Evolutionary conservation across 495 filamentous ascomycete genomes (phyloP), one percentile per base, ranked within the genome.

Genomic region (Jackrogersella multiformis): DNA sequence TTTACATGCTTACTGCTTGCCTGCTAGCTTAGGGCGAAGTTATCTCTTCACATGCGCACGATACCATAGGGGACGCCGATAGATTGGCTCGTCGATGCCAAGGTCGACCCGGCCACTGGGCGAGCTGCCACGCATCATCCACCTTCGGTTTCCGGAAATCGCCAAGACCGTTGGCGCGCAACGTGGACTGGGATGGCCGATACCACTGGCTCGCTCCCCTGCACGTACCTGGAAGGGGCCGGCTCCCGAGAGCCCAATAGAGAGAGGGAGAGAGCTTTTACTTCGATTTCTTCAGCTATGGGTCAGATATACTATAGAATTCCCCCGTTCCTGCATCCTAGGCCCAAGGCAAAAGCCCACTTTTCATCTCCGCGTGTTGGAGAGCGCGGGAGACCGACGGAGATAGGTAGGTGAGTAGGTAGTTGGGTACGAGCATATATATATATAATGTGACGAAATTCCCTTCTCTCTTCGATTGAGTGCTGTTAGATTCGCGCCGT

Each of bases 81-180:
- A 32, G 53, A 39, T 35, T 51, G 46, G 42, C 18, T 64, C 60
- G 39, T n/a, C 54, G 48, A 48, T 56, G 70, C 70, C 70, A 70
- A 67, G 70, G 45, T 64, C 35, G 26, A n/a, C n/a, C 38, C 38
- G 26, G 12, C 45, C 23, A 34, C 15, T 54, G 34, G 48, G 57
- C 54, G 34, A 38, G 35, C 56, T 38, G 49, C 41, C 10, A 58
- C 41, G 24, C 41, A 44, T 61, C 32, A 61, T 60, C 24, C 49
- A 70, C 70, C 67, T 73, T 57, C 70, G 63, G 38, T 73, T 73
- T 71, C 61, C 32, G 68, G 70, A 73, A 70, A 64, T 26, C 56
- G 63, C 67, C 62, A 61, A 68, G 70, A 32, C 20, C 5, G 26
- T 54, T 38, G 26, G 28, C 18, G 24, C 59, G 48, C 53, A 70